phyloP scores from a whole-genome alignment of 768 basidiomycete species.

The Porphyrellus cyaneotinctus region DNA sequence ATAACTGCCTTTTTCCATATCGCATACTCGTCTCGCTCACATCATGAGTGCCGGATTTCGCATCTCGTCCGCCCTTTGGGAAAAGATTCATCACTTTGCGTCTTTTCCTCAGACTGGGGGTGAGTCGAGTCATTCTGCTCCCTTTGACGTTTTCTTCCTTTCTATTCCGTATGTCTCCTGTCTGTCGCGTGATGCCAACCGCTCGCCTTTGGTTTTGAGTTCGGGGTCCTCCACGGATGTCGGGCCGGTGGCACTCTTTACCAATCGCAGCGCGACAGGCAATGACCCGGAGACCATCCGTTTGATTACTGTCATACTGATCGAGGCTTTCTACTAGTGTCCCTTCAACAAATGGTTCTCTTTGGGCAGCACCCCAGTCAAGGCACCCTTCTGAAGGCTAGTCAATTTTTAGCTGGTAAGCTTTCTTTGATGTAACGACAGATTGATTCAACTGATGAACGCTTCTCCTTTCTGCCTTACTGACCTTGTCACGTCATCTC shows the following conservation, averaged over 20 bases:
- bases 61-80: slow-evolving; percentile 78
- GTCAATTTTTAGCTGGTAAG: slow-evolving; percentile 41
- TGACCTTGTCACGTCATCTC: background rate
- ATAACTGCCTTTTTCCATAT: slow-evolving; percentile 2
- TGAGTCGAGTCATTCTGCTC: slow-evolving; percentile 31
- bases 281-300: too few species aligned
- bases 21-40: background rate
- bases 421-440: background rate
- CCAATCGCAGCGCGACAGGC: too few species aligned
- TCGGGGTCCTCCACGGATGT: background rate
- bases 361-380: slow-evolving; percentile 96
- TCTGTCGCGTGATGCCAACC: background rate
- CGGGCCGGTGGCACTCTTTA: background rate
- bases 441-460: background rate
- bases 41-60: slow-evolving; percentile 50
- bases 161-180: background rate
- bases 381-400: slow-evolving; percentile 89
- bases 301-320: too few species aligned
- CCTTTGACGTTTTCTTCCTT: background rate
- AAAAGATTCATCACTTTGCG: slow-evolving; percentile 86
- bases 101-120: slow-evolving; percentile 92
- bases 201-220: background rate
- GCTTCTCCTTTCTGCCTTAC: background rate
- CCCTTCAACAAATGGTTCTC: slow-evolving; percentile 95
- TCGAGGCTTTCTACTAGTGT: slow-evolving; percentile 49